Evolutionary conservation across 352 stramenopile genomes (phyloP).

Genomic region (Stephanocyclus meneghinianus): DNA sequence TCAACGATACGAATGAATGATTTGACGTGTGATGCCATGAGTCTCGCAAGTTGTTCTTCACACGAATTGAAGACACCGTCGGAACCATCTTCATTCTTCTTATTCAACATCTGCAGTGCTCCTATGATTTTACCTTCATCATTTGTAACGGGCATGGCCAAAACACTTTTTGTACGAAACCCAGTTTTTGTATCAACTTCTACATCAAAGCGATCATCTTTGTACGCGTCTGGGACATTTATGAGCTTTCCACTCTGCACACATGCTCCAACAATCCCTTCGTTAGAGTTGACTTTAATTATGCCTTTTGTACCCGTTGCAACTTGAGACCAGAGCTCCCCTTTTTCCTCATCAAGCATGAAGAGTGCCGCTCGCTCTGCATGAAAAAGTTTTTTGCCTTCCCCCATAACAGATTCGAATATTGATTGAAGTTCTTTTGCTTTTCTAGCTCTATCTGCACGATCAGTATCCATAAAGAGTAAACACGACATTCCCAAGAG

Average conservation of each 20-base stretch:
- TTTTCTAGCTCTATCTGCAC: constrained; percentile 50
- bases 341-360: constrained; percentile 88
- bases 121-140: constrained; percentile 74
- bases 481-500: constrained; percentile 64
- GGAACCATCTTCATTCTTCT: constrained; percentile 67
- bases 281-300: constrained; percentile 86
- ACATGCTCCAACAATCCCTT: constrained; percentile 87
- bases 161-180: constrained; percentile 89
- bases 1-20: constrained; percentile 58
- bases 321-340: constrained; percentile 88
- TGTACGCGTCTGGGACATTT: constrained; percentile 91
- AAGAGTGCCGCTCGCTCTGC: constrained; percentile 91
- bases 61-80: constrained; percentile 83
- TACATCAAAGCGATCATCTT: constrained; percentile 90
- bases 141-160: constrained; percentile 85
- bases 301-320: constrained; percentile 83
- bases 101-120: constrained; percentile 84
- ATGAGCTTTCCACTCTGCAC: constrained; percentile 84
- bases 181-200: constrained; percentile 88
- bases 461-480: constrained; percentile 71
- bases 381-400: constrained; percentile 86
- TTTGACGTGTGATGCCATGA: constrained; percentile 74
- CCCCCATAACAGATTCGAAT: constrained; percentile 82
- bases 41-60: constrained; percentile 88
- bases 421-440: constrained; percentile 66